Conservation (phyloP, 2,329 filamentous ascomycete species). For the Ascochyta viciae-villosae region DNA sequence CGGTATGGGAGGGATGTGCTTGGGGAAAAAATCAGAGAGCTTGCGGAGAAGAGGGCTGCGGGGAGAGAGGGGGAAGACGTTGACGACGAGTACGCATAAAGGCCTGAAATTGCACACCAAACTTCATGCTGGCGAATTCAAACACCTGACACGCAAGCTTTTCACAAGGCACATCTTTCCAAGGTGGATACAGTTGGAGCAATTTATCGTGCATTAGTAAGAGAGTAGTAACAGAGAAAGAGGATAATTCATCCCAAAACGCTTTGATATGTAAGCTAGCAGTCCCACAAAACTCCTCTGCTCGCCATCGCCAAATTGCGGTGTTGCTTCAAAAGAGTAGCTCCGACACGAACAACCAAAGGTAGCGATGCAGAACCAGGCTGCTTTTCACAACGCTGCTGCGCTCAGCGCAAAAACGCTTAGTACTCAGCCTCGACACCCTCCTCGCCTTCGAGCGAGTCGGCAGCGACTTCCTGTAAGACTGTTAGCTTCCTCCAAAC, state of each 20-base stretch:
- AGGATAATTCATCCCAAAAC: conserved; percentile 34
- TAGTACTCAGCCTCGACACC: conserved; percentile 92
- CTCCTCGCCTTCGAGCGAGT: conserved; percentile 88
- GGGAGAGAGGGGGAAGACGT: conserved; percentile 63
- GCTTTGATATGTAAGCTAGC: conserved; percentile 32
- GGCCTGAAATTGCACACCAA: background rate
- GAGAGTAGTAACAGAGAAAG: conserved; percentile 39
- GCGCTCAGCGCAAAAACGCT: conserved; percentile 26
- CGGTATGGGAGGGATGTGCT: conserved; percentile 82
- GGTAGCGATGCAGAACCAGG: conserved; percentile 38
- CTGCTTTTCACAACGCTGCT: conserved; percentile 29
- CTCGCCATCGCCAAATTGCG: conserved; percentile 28
- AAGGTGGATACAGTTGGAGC: conserved; percentile 7
- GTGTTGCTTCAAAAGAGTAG: conserved; percentile 28
- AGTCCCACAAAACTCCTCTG: conserved; percentile 31
- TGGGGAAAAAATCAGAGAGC: conserved; percentile 87
- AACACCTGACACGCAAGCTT: background rate
- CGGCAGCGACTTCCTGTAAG: conserved; percentile 81
- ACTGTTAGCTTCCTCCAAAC: no score
- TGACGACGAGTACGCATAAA: conserved; percentile 19
- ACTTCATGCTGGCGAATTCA: background rate
- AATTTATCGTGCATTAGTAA: conserved; percentile 40
- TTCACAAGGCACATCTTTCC: background rate
- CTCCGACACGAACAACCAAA: conserved; percentile 31
- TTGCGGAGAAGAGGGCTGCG: conserved; percentile 74